A percentile compares a stretch with the other conserved stretches of the same genome.
These are phyloP conservation scores for Creolimax fragrantissima DNA, from an alignment of 78 protist species.

Conservation along the genomic window DNA sequence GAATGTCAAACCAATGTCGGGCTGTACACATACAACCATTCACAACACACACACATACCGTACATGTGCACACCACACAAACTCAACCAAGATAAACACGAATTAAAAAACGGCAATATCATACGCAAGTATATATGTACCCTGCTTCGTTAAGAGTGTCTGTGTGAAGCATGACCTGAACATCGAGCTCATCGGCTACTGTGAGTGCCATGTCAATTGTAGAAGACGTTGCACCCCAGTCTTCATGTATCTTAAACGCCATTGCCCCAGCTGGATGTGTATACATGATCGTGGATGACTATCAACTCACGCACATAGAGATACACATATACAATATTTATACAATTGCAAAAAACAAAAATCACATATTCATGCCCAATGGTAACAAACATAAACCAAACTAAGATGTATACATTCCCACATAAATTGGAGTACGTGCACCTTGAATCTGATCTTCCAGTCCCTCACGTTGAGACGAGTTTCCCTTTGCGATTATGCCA, in stretches of 20 bases:
- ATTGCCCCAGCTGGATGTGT: background rate
- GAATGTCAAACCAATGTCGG: too few species aligned
- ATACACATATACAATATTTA: background rate
- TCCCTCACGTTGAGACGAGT: background rate
- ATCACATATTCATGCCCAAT: background rate
- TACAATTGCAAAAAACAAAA: background rate
- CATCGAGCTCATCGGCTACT: background rate
- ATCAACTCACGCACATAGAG: background rate
- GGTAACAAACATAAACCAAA: background rate
- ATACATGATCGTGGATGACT: background rate
- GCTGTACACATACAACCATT: background rate
- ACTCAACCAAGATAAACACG: background rate
- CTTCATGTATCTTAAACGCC: slow-evolving; percentile 18
- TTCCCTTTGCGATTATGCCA: background rate
- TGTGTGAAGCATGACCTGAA: slow-evolving; percentile 9
- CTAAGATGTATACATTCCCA: too few species aligned
- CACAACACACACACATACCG: background rate
- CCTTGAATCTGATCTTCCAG: background rate
- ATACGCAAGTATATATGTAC: background rate
- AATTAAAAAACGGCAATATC: background rate
- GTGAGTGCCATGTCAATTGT: slow-evolving; percentile 1
- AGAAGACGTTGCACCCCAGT: slow-evolving; percentile 23
- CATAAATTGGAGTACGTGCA: too few species aligned
- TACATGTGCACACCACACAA: background rate
- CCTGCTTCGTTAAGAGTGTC: slow-evolving; percentile 25